Base-by-base conservation (phyloP, 306 rosid genomes). In the Medicago arabica region DNA sequence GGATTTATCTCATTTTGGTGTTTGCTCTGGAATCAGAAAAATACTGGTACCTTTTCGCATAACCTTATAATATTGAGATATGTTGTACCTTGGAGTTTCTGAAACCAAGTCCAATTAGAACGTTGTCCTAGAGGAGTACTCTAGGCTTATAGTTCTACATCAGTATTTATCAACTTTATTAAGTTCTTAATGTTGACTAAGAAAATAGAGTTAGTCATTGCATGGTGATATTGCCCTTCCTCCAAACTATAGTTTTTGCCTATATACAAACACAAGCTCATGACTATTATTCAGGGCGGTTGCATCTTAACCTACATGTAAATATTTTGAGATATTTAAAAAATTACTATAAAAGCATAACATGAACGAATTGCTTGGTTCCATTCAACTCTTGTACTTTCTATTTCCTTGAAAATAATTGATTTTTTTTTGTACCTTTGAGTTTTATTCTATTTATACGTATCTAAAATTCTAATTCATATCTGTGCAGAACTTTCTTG, bases 401-500 rank as follows among this genome's bases (percentile, higher is more conserved):
- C n/a, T n/a, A n/a, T n/a, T n/a, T n/a, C n/a, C n/a, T n/a, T n/a
- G n/a, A n/a, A n/a, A n/a, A n/a, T n/a, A n/a, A 25, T 25, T 65
- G 8, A 78, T 19, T 65, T 49, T 64, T 49, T 38, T 49, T n/a
- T n/a, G n/a, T n/a, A n/a, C n/a, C 51, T 25, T 25, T 31, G 23
- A 36, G 4, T 11, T 65, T n/a, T n/a, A n/a, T n/a, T n/a, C n/a
- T n/a, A n/a, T n/a, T n/a, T n/a, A n/a, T n/a, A n/a, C n/a, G n/a
- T 62, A 70, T 75, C 31, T 53, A 70, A 53, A 41, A 49, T 4
- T 46, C 44, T 14, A 47, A 62, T 31, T 74, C 25, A 75, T 75
- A 72, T 39, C 31, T 78, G 63, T 76, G 74, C 87, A 95, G 97
- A 95, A 89, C 81, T 95, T 95, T 88, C 89, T 88, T 47, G 96